Evolutionary conservation across 2,329 filamentous ascomycete genomes (phyloP).

Genomic region (Colletotrichum kahawae): DNA sequence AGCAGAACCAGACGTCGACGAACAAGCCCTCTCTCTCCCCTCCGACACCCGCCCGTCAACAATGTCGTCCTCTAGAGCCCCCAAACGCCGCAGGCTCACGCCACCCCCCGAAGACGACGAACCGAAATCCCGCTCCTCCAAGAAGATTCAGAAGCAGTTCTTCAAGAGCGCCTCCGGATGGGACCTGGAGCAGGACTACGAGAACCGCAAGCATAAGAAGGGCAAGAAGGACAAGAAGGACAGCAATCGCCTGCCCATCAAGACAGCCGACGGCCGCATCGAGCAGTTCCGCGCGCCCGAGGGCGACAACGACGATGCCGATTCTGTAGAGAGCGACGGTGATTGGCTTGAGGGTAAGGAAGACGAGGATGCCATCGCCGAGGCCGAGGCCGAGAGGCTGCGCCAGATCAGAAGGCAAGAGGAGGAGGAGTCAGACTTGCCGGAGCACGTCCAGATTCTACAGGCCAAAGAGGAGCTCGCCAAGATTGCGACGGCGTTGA

Average conservation of each 20-base stretch:
- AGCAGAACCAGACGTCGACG: background rate
- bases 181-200: slow-evolving; percentile 93
- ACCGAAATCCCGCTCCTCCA: slow-evolving; percentile 29
- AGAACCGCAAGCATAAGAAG: slow-evolving; percentile 75
- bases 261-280: slow-evolving; percentile 78
- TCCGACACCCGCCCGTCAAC: background rate
- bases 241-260: slow-evolving; percentile 81
- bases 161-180: slow-evolving; percentile 79
- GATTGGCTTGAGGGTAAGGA: slow-evolving; percentile 69
- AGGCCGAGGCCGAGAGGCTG: slow-evolving; percentile 35
- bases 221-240: slow-evolving; percentile 76
- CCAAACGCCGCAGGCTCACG: slow-evolving; percentile 64
- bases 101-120: slow-evolving; percentile 55
- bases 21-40: background rate
- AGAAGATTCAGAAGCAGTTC: slow-evolving; percentile 65
- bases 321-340: slow-evolving; percentile 61
- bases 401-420: slow-evolving; percentile 47
- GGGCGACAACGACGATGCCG: slow-evolving; percentile 64
- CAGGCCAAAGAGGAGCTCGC: slow-evolving; percentile 93
- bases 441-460: slow-evolving; percentile 79
- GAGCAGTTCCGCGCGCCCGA: slow-evolving; percentile 63
- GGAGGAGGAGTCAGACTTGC: slow-evolving; percentile 64
- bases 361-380: slow-evolving; percentile 60
- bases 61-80: slow-evolving; percentile 54
- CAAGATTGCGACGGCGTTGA: slow-evolving; percentile 78